Percentiles rank a stretch among this genome's conserved stretches.
Conservation (phyloP, 768 basidiomycete genomes). For the Lepiota venenata region DNA sequence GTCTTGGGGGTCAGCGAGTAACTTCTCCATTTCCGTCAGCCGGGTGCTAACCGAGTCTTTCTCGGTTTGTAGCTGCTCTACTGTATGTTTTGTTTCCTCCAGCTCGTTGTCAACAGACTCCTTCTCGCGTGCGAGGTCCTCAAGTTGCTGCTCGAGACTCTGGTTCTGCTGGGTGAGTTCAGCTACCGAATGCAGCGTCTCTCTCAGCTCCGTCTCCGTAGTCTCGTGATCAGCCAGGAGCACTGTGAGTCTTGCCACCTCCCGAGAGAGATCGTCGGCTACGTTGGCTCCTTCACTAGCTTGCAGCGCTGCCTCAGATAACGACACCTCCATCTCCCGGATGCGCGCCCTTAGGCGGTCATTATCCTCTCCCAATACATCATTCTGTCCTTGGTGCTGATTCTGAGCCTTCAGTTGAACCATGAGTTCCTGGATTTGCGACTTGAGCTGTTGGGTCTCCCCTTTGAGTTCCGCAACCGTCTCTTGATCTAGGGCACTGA, state of each 20-base stretch:
- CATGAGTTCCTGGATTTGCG: conserved; percentile 25
- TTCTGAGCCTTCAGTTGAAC: conserved; percentile 24
- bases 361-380: conserved; percentile 22
- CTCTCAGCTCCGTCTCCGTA: conserved; percentile 25
- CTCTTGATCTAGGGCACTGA: conserved; percentile 17
- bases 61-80: conserved; percentile 24
- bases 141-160: conserved; percentile 19
- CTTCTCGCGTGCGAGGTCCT: conserved; percentile 19
- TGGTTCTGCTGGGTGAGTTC: conserved; percentile 23
- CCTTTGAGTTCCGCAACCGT: conserved; percentile 23
- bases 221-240: conserved; percentile 27
- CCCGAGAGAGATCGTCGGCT: conserved; percentile 23
- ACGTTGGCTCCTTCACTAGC: conserved; percentile 21
- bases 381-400: conserved; percentile 21
- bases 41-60: conserved; percentile 26
- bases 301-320: conserved; percentile 22
- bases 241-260: conserved; percentile 24
- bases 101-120: conserved; percentile 20
- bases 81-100: conserved; percentile 19
- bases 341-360: conserved; percentile 22
- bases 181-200: conserved; percentile 23
- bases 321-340: conserved; percentile 27
- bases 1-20: conserved; percentile 24
- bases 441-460: conserved; percentile 24
- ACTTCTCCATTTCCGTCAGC: conserved; percentile 27